These are phyloP conservation scores for Hypericum androsaemum DNA, from an alignment of 345 rosid species.

Conservation along the genomic window DNA sequence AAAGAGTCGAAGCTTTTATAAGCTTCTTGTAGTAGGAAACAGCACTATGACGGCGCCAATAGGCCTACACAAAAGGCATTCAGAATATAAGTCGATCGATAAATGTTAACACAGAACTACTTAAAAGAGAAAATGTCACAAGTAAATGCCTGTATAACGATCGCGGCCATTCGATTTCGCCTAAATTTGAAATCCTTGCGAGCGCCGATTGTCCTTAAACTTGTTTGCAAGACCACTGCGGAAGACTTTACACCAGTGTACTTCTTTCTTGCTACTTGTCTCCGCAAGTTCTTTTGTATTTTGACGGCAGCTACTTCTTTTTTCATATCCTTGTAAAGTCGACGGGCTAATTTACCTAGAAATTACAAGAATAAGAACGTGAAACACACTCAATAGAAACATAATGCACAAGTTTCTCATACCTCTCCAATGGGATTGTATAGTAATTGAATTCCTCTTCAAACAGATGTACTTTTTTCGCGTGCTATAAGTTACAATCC, in stretches of 20 bases:
- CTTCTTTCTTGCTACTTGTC: conserved; percentile 41
- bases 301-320: conserved; percentile 51
- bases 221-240: conserved; percentile 54
- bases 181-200: conserved; percentile 30
- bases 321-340: conserved; percentile 27
- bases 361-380: conserved; percentile 12
- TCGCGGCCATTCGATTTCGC: conserved; percentile 34
- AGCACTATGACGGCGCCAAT: conserved; percentile 53
- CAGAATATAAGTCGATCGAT: conserved; percentile 13
- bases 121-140: background rate
- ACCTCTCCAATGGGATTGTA: conserved; percentile 89
- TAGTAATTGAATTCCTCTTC: conserved; percentile 40
- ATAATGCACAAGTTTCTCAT: conserved; percentile 4
- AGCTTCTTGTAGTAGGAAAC: conserved; percentile 34
- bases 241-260: conserved; percentile 35
- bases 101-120: conserved; percentile 8
- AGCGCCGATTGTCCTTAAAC: conserved; percentile 44
- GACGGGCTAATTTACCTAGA: conserved; percentile 45
- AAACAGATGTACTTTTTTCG: conserved; percentile 36
- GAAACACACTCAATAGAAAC: background rate
- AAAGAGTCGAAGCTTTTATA: conserved; percentile 30
- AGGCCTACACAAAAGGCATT: conserved; percentile 30
- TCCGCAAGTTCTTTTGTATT: conserved; percentile 63
- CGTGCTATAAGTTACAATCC: conserved; percentile 27
- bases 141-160: conserved; percentile 45